Evolutionary conservation across 2,329 filamentous ascomycete genomes (phyloP), one percentile per base, ranked within the genome.

Genomic region (Paecilomyces dactylethromorphus): DNA sequence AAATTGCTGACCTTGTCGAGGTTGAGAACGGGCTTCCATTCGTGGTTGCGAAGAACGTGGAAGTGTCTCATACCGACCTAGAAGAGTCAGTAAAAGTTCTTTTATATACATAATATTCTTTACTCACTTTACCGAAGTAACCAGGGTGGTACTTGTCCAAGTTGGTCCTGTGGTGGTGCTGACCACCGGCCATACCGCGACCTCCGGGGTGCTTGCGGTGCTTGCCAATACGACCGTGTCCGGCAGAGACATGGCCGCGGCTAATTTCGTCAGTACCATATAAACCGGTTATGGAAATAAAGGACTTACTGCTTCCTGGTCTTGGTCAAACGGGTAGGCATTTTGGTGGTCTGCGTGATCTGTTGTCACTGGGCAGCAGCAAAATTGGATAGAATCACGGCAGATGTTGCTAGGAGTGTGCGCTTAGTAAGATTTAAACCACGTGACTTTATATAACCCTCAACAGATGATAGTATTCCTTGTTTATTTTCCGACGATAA

Each of bases 11-110:
- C 90, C 90, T 97, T 99, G 83, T 97, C 94, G 72, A 99, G 84
- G 86, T 99, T 99, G 88, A 99, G 89, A 72, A 91, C 87, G 68
- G 94, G 94, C 85, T 96, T 97, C 94, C 93, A 99, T 86, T 93
- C 92, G 78, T 95, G 89, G 86, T 93, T 93, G 76, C 87, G 85
- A 76, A 91, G 88, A 82, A 94, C 92, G 87, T 97, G 93, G 90
- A 96, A 97, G 84, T 93, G 88, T 76, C 90, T 85, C 90, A 93
- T 93, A 83, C 90, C 89, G 71, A 93, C 90, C 84, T 45, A n/a
- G 8, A 8, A 3, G 39, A 45, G 39, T 45, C n/a, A 45, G 39
- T 18, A 45, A 45, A 18, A 45, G n/a, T 2, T 8, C n/a, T 8
- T 45, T 5, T 8, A 45, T 6, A 7, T 15, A 45, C n/a, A 18